Conservation (phyloP, 768 basidiomycete species). For the Dioszegia crocea region DNA sequence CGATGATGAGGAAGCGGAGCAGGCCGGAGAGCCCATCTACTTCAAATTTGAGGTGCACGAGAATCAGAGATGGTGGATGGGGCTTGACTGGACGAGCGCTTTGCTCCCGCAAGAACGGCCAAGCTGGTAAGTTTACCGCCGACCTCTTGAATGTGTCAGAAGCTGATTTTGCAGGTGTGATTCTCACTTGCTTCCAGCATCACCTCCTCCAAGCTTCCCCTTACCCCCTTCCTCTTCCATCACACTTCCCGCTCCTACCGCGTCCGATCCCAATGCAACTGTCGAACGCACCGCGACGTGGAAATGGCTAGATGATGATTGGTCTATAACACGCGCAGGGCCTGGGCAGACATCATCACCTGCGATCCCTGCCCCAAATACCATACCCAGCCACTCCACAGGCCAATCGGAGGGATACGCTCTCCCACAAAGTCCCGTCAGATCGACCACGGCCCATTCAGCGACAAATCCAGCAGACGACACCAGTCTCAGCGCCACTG, state of each 20-base stretch:
- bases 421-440: constrained; percentile 40
- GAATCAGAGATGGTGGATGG: constrained; percentile 98
- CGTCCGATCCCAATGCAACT: constrained; percentile 44
- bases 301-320: constrained; percentile 88
- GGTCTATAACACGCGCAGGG: constrained; percentile 62
- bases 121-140: constrained; percentile 65
- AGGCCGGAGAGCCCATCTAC: constrained; percentile 38
- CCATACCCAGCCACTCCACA: constrained; percentile 13
- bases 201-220: constrained; percentile 64
- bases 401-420: constrained; percentile 49
- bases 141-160: constrained; percentile 36
- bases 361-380: constrained; percentile 55
- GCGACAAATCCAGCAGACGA: not conserved
- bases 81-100: constrained; percentile 90
- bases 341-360: constrained; percentile 15
- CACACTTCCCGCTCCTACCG: constrained; percentile 42
- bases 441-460: not conserved
- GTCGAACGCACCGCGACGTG: constrained; percentile 74
- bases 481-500: constrained; percentile 6
- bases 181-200: constrained; percentile 67
- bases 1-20: constrained; percentile 14
- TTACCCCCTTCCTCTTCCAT: constrained; percentile 59
- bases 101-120: constrained; percentile 84
- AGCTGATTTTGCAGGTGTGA: constrained; percentile 40
- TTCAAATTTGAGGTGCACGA: constrained; percentile 89